A percentile compares a stretch with the other conserved stretches of the same genome.
phyloP scores from a whole-genome alignment of 2,329 filamentous ascomycete genomes.

The Fusarium pseudoanthophilum region DNA sequence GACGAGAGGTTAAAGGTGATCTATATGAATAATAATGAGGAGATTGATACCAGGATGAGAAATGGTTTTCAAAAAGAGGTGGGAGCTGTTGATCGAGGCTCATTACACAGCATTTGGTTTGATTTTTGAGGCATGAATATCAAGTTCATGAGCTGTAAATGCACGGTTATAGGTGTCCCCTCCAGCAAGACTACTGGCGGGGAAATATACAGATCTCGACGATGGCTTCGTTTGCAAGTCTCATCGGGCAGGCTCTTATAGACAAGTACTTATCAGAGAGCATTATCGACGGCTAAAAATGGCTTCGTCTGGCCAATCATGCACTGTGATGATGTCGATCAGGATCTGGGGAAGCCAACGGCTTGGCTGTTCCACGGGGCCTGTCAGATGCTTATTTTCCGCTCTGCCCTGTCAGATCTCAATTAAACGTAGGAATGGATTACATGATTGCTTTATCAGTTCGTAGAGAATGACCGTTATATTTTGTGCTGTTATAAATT shows the following conservation, averaged over 20 bases:
- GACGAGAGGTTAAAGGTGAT: neutral
- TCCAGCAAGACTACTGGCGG: too few relatives aligned
- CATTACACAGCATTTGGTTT: neutral
- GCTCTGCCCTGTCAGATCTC: neutral
- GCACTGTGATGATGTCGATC: neutral
- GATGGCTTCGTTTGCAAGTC: neutral
- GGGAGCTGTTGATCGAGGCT: neutral
- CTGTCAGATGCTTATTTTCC: neutral
- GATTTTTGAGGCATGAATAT: neutral
- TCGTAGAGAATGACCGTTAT: neutral
- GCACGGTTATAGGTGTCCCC: neutral
- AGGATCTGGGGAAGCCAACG: neutral
- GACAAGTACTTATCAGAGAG: neutral
- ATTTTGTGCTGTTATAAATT: too few relatives aligned
- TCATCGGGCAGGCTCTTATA: neutral
- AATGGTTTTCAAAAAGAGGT: neutral
- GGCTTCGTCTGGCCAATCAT: neutral
- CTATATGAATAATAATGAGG: neutral
- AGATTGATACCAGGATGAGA: neutral
- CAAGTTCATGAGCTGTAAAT: neutral
- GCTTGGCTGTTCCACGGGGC: neutral
- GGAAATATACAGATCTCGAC: neutral
- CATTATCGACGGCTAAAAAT: neutral
- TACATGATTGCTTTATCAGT: neutral
- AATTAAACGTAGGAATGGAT: rapidly evolving